Evolutionary conservation across 441 rosid species (phyloP), one percentile per base, ranked within the genome.

Genomic region (Dalechampia spathulata): DNA sequence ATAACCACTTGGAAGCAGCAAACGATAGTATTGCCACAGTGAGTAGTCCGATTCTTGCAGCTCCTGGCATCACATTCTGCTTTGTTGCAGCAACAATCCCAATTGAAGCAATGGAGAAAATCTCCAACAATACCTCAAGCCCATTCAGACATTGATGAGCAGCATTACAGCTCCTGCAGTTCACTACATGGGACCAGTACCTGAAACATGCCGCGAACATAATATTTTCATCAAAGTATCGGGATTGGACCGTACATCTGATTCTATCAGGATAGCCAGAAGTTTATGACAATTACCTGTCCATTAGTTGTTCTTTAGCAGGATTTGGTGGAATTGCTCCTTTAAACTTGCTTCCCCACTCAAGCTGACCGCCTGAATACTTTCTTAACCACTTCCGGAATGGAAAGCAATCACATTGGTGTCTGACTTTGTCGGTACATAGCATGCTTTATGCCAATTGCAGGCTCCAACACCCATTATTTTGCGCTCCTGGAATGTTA

Each of bases 221-320:
- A n/a, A n/a, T n/a, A n/a, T n/a, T n/a, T n/a, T n/a, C n/a, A n/a
- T n/a, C n/a, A n/a, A n/a, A n/a, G n/a, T n/a, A n/a, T n/a, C n/a
- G n/a, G n/a, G n/a, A n/a, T n/a, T n/a, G n/a, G n/a, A n/a, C n/a
- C n/a, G n/a, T n/a, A n/a, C n/a, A n/a, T n/a, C n/a, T 40, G 22
- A 1, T 1, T 4, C 14, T 14, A 40, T 38, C 8, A 3, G 2
- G 12, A 21, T 13, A 53, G 8, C 20, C n/a, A 2, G 39, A 23
- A n/a, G 23, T 3, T 10, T 7, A 7, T 17, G 10, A 1, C 0
- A 38, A 22, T n/a, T 71, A 75, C 74, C 78, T 70, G 50, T 71
- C 71, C 75, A 75, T 49, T 37, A 75, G 70, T 23, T 71, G 75
- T 39, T 75, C 73, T 60, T 53, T 64, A 5, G 73, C 68, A 34